Conservation (phyloP, 352 stramenopile species). For the Phytophthora pluvialis region DNA sequence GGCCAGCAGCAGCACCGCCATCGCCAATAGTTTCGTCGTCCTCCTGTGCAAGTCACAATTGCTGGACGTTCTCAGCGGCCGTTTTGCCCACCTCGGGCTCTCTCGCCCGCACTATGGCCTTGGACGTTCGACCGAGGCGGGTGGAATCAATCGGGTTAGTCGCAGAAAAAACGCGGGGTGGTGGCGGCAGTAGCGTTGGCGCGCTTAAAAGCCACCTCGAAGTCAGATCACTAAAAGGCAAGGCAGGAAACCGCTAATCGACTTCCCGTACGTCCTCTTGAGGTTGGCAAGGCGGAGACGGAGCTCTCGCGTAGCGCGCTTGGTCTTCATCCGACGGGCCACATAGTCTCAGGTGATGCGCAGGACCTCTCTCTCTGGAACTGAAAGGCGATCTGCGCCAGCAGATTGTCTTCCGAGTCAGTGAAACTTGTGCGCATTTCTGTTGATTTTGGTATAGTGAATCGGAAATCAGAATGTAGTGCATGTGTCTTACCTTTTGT, state of each 20-base stretch:
- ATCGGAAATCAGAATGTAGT: neutral
- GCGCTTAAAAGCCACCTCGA: neutral
- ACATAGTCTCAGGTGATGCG: slow-evolving; percentile 21
- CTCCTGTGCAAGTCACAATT: too few relatives aligned
- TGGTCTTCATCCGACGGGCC: slow-evolving; percentile 28
- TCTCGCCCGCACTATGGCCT: too few relatives aligned
- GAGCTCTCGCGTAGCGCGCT: slow-evolving; percentile 12
- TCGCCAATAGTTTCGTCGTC: too few relatives aligned
- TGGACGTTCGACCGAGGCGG: too few relatives aligned
- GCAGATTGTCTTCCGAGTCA: slow-evolving; percentile 20
- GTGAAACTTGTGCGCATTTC: slow-evolving; percentile 15
- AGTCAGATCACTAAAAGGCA: slow-evolving; percentile 2
- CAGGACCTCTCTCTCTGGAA: slow-evolving; percentile 16
- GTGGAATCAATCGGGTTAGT: too few relatives aligned
- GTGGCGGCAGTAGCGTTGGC: neutral
- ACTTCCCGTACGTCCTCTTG: slow-evolving; percentile 17
- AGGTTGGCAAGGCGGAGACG: slow-evolving; percentile 25
- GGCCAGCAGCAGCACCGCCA: too few relatives aligned
- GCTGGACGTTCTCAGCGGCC: too few relatives aligned
- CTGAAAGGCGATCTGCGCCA: slow-evolving; percentile 14
- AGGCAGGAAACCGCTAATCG: slow-evolving; percentile 7
- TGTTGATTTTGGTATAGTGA: neutral
- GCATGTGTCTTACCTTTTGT: slow-evolving; percentile 13
- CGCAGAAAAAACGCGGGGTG: neutral
- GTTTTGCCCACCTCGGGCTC: too few relatives aligned